Evolutionary conservation across 768 basidiomycete genomes (phyloP).

Genomic region (Lyophyllum semitale): DNA sequence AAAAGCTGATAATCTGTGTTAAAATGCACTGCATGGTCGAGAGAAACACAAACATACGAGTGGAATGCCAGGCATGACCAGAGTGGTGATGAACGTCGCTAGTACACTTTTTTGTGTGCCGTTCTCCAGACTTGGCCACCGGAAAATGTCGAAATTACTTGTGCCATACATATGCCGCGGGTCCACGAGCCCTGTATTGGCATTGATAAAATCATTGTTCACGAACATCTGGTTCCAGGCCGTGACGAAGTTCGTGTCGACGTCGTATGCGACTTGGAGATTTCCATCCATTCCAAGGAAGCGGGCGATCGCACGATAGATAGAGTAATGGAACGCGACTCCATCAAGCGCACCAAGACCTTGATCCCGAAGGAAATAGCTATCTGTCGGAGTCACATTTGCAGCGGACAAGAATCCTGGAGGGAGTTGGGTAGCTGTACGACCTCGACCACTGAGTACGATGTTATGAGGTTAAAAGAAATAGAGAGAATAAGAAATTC

Average conservation of each 20-base stretch:
- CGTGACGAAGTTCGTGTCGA: constrained; percentile 79
- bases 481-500: constrained; percentile 24
- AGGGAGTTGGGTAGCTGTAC: constrained; percentile 73
- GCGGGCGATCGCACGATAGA: constrained; percentile 82
- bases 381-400: constrained; percentile 58
- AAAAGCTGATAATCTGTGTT: constrained; percentile 48
- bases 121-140: constrained; percentile 89
- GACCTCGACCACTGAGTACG: constrained; percentile 74
- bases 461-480: background rate
- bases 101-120: constrained; percentile 78
- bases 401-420: constrained; percentile 69
- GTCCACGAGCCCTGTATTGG: constrained; percentile 63
- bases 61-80: constrained; percentile 88
- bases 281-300: constrained; percentile 98
- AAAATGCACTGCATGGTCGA: background rate
- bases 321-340: constrained; percentile 93
- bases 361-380: constrained; percentile 77
- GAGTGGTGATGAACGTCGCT: constrained; percentile 73
- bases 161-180: constrained; percentile 89
- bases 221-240: constrained; percentile 94
- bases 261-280: constrained; percentile 85
- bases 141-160: constrained; percentile 94
- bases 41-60: constrained; percentile 46
- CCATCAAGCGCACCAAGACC: constrained; percentile 67
- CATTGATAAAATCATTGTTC: constrained; percentile 84